These are phyloP conservation scores for Cardamine chenopodiifolia DNA, from an alignment of 345 rosid genomes.

Conservation along the genomic window DNA sequence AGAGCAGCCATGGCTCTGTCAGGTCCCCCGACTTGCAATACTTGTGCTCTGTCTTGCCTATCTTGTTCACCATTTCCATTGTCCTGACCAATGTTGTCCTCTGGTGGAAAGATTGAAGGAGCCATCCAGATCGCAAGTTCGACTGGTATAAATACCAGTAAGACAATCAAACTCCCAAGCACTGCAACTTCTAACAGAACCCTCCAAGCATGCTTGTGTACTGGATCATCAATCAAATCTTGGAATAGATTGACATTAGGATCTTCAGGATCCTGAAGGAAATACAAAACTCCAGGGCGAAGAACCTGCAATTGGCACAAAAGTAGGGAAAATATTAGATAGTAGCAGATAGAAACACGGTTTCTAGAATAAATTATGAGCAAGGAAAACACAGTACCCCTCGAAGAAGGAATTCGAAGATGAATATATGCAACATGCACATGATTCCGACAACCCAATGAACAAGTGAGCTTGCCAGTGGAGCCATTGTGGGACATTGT, in stretches of 20 bases:
- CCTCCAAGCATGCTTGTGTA: constrained; percentile 94
- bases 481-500: constrained; percentile 87
- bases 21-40: constrained; percentile 56
- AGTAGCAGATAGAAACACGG: not conserved
- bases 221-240: constrained; percentile 96
- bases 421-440: constrained; percentile 95
- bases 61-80: constrained; percentile 72
- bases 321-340: not conserved
- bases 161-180: constrained; percentile 93
- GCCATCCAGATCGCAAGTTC: constrained; percentile 90
- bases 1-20: constrained; percentile 65
- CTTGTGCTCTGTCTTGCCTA: constrained; percentile 72
- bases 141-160: constrained; percentile 96
- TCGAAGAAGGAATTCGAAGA: constrained; percentile 95
- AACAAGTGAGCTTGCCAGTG: constrained; percentile 88
- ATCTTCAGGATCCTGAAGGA: constrained; percentile 95
- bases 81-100: constrained; percentile 72
- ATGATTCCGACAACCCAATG: constrained; percentile 98
- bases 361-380: not conserved
- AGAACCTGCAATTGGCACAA: constrained; percentile 63
- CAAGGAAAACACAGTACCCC: constrained; percentile 61
- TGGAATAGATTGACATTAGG: constrained; percentile 96
- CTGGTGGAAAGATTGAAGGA: constrained; percentile 88
- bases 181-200: constrained; percentile 90
- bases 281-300: constrained; percentile 87